phyloP scores from a whole-genome alignment of 495 filamentous ascomycete genomes.

The Penicillium riverlandense region DNA sequence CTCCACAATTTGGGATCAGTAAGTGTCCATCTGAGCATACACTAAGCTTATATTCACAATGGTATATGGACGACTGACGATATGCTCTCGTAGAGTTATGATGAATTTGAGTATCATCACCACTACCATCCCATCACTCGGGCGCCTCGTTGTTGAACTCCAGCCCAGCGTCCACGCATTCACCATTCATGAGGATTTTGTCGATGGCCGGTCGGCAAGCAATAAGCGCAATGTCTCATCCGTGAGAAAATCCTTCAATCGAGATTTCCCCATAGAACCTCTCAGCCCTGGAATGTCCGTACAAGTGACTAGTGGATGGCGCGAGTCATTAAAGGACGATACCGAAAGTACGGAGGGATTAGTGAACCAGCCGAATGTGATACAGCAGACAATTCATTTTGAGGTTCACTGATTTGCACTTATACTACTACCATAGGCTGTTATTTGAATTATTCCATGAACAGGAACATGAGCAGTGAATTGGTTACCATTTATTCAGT shows the following conservation, averaged over 20 bases:
- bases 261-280: background rate
- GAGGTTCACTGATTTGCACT: slow-evolving; percentile 8
- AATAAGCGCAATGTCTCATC: slow-evolving; percentile 12
- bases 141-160: slow-evolving; percentile 22
- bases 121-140: slow-evolving; percentile 21
- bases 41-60: background rate
- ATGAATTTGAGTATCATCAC: slow-evolving; percentile 23
- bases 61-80: background rate
- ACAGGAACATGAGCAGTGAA: too few relatives aligned
- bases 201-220: background rate
- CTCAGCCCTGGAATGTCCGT: slow-evolving; percentile 1
- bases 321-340: slow-evolving; percentile 11
- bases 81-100: slow-evolving; percentile 4
- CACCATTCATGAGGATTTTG: slow-evolving; percentile 17
- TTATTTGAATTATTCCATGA: too few relatives aligned
- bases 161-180: slow-evolving; percentile 17
- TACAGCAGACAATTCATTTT: slow-evolving; percentile 17
- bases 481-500: too few relatives aligned
- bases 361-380: slow-evolving; percentile 12
- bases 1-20: slow-evolving; percentile 21
- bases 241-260: slow-evolving; percentile 5
- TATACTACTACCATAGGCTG: too few relatives aligned
- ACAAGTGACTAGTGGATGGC: slow-evolving; percentile 11
- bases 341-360: slow-evolving; percentile 15
- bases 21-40: slow-evolving; percentile 1